phyloP scores from a whole-genome alignment of 176 grass and related monocot genomes.

The Bolboschoenus planiculmis region DNA sequence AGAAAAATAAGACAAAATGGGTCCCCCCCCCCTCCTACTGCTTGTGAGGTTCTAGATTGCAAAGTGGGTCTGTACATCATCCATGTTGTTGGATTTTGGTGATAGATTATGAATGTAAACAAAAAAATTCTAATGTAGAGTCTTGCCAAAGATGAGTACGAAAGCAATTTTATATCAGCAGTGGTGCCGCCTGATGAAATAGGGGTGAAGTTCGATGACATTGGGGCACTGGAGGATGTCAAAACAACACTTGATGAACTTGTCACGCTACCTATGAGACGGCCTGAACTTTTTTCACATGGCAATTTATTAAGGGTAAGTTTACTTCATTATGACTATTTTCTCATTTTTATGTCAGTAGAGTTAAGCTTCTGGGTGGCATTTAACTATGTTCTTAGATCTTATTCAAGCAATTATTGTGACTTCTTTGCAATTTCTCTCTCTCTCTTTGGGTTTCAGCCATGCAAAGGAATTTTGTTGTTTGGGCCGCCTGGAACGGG shows the following conservation, averaged over 20 bases:
- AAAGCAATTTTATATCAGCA: constrained; percentile 80
- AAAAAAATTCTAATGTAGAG: constrained; percentile 39
- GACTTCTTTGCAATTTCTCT: not conserved
- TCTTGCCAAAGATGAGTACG: constrained; percentile 87
- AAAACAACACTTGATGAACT: constrained; percentile 91
- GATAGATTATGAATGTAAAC: not conserved
- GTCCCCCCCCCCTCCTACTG: not conserved
- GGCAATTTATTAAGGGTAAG: constrained; percentile 89
- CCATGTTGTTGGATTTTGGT: not conserved
- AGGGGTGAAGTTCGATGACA: constrained; percentile 94
- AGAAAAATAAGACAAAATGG: not conserved
- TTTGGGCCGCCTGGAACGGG: constrained; percentile 96
- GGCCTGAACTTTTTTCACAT: constrained; percentile 81
- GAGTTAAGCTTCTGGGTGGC: not conserved
- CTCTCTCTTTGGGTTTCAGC: constrained; percentile 34
- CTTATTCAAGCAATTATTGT: not conserved
- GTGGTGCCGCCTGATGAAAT: constrained; percentile 87
- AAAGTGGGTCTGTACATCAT: not conserved
- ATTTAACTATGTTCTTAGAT: not conserved
- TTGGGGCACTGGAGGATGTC: constrained; percentile 87
- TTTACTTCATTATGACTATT: constrained; percentile 14
- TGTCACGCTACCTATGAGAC: constrained; percentile 89
- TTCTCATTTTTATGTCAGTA: constrained; percentile 16
- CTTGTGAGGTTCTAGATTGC: not conserved
- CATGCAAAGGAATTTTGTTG: constrained; percentile 95